Conservation (phyloP, 352 stramenopile species). For the Phytophthora crassamura region DNA sequence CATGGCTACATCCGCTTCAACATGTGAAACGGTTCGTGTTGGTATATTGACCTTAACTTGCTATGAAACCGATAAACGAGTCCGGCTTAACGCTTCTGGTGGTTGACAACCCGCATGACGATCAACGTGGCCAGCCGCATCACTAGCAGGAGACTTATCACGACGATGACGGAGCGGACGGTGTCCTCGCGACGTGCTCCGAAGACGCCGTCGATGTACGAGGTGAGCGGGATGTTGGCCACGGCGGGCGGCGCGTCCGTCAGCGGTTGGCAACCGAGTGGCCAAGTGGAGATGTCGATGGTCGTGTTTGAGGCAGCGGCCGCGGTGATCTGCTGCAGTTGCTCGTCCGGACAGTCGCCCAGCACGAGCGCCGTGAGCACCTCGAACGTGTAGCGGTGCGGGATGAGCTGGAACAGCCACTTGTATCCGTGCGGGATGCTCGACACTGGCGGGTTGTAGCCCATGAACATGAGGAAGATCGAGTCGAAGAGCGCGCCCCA, state of each 20-base stretch:
- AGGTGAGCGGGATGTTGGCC: conserved; percentile 49
- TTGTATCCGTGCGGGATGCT: conserved; percentile 56
- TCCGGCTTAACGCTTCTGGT: conserved; percentile 60
- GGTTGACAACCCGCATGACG: conserved; percentile 63
- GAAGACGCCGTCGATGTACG: conserved; percentile 69
- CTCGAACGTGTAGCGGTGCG: conserved; percentile 50
- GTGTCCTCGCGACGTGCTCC: conserved; percentile 59
- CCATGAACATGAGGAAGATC: conserved; percentile 67
- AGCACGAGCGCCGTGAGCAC: conserved; percentile 51
- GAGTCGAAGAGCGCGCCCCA: conserved; percentile 52
- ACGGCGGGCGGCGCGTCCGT: conserved; percentile 52
- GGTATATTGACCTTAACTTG: too few relatives aligned
- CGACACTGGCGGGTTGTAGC: conserved; percentile 49
- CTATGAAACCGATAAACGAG: conserved; percentile 2
- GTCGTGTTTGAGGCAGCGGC: conserved; percentile 34
- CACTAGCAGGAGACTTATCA: conserved; percentile 54
- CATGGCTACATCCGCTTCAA: conserved; percentile 26
- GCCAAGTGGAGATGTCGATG: conserved; percentile 37
- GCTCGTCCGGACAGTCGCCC: conserved; percentile 44
- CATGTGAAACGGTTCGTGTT: too few relatives aligned
- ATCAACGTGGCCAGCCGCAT: conserved; percentile 62
- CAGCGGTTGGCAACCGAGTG: conserved; percentile 65
- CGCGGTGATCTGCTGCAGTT: conserved; percentile 39
- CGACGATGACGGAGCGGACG: conserved; percentile 48
- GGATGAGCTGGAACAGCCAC: conserved; percentile 52